Evolutionary conservation across 805 yeast genomes (phyloP), one percentile per base, ranked within the genome.

Genomic region (Saccharomyces cerevisiae): DNA sequence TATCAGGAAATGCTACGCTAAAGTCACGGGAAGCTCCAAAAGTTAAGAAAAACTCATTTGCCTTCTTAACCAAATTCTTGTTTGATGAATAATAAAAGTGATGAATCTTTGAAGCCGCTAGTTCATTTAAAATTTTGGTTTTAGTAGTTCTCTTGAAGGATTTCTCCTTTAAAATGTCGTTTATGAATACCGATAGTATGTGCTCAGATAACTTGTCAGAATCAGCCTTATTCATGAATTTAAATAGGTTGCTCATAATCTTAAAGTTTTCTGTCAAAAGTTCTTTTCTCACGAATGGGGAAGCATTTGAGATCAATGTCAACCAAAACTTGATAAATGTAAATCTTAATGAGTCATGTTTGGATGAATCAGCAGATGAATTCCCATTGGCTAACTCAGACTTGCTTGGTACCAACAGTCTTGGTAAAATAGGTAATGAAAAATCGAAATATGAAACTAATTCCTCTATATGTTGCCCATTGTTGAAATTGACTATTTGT

Each of bases 91-190:
- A 73, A 50, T 77, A 82, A 2, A 89, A 66, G 3, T 79, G 74
- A 32, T 81, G 79, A 30, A 89, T 59, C 52, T 82, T 82, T 28
- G 77, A 75, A 55, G 89, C 64, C 24, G 84, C 80, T 75, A 86
- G 80, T 64, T 91, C 97, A 61, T 88, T 89, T 62, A 92, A 78
- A 14, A 90, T 78, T 56, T 82, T 81, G 56, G 89, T 79, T 66
- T 90, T 91, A 0, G 89, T 79, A 56, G 84, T 73, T 62, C 83
- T 84, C 59, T 81, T 81, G 65, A 83, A 85, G 11, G 78, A 70
- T 2, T 73, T 62, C 59, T 91, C 97, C 28, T 71, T 66, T 36
- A 89, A 63, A 2, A 91, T 77, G 24, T 73, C 71, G 1, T 70
- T 64, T 17, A 76, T 79, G 54, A 89, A 71, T 27, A 81, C 75